Conservation (phyloP, 2,329 filamentous ascomycete species). For the Trichocomaceae sp. region DNA sequence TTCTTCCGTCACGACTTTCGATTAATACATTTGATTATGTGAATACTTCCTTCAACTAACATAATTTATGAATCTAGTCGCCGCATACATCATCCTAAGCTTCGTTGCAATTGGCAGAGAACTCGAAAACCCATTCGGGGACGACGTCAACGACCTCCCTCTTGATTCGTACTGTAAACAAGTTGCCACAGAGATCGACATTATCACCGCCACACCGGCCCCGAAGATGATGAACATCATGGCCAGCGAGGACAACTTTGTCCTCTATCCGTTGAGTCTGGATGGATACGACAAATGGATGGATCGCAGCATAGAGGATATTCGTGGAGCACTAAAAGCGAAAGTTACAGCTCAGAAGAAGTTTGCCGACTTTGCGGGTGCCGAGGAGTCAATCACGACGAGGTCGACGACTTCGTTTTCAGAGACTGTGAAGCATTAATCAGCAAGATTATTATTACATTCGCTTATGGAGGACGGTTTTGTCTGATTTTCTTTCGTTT, state of each 20-base stretch:
- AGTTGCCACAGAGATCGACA: conserved; percentile 66
- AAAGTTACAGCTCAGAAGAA: conserved; percentile 28
- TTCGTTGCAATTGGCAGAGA: conserved; percentile 70
- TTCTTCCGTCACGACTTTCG: background rate
- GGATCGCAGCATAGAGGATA: conserved; percentile 41
- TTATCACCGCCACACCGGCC: conserved; percentile 56
- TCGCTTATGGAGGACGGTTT: background rate
- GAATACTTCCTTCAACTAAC: background rate
- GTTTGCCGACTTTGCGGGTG: background rate
- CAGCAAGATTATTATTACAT: background rate
- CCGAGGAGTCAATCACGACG: background rate
- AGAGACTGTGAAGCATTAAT: background rate
- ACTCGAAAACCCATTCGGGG: conserved; percentile 78
- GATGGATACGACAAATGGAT: conserved; percentile 46
- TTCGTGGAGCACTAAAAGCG: conserved; percentile 36
- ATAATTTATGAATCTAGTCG: conserved; percentile 30
- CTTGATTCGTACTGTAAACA: conserved; percentile 71
- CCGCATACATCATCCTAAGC: conserved; percentile 76
- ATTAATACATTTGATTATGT: no score
- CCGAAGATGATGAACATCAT: conserved; percentile 48
- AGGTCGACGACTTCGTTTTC: background rate
- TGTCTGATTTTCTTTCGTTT: background rate
- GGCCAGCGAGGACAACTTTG: conserved; percentile 29
- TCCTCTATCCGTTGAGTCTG: conserved; percentile 36
- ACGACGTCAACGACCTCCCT: conserved; percentile 75